Conservation (phyloP, 805 yeast genomes). For the Kodamaea sagamina region DNA sequence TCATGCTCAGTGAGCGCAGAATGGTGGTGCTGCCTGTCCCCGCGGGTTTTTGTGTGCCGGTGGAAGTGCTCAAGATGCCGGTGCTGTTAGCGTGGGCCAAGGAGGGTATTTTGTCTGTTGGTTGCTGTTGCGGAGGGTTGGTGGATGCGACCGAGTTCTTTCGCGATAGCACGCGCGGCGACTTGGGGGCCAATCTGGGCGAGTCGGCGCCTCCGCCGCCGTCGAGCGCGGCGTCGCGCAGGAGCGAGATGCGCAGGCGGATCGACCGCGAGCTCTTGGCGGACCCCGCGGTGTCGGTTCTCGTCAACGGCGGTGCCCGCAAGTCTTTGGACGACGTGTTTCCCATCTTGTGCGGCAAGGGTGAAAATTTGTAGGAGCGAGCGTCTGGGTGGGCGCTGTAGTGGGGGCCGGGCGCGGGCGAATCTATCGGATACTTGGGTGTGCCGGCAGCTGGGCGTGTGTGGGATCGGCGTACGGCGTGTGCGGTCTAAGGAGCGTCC, state of each 20-base stretch:
- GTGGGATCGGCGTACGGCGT: too few relatives aligned
- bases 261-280: slow-evolving; percentile 50
- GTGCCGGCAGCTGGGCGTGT: too few relatives aligned
- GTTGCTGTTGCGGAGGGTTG: background rate
- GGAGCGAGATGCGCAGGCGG: slow-evolving; percentile 37
- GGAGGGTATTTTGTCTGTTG: slow-evolving; percentile 9
- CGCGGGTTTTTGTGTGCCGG: slow-evolving; percentile 10
- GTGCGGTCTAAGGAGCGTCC: too few relatives aligned
- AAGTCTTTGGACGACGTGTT: slow-evolving; percentile 48
- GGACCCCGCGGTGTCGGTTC: slow-evolving; percentile 57
- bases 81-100: slow-evolving; percentile 27
- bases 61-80: slow-evolving; percentile 25
- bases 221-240: slow-evolving; percentile 21
- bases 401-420: background rate
- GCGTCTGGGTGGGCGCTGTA: background rate
- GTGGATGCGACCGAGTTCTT: slow-evolving; percentile 27
- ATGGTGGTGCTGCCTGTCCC: slow-evolving; percentile 9
- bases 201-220: slow-evolving; percentile 15
- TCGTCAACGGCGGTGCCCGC: slow-evolving; percentile 47
- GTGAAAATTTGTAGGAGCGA: slow-evolving; percentile 4
- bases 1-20: slow-evolving; percentile 3
- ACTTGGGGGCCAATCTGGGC: slow-evolving; percentile 25
- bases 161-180: slow-evolving; percentile 34
- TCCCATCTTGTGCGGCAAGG: slow-evolving; percentile 41
- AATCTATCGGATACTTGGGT: background rate